Base-by-base conservation (phyloP, 208 protist species). In the Leishmania lainsoni region DNA sequence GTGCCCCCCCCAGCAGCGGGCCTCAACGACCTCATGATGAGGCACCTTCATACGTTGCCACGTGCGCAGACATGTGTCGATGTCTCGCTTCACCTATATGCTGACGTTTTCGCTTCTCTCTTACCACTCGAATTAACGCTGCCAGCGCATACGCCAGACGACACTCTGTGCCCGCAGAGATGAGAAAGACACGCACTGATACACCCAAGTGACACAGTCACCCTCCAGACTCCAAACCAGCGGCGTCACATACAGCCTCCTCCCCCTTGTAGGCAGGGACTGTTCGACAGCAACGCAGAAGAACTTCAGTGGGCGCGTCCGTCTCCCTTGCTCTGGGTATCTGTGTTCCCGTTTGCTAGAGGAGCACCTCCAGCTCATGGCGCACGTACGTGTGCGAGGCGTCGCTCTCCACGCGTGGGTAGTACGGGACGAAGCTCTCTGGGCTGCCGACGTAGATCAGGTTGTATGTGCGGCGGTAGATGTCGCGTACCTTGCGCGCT, bases 391-490 rank as follows among this genome's bases (percentile, higher is more conserved):
- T 90, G 78, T 93, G 93, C 14, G 72, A 78, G 35, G 74, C 81
- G 58, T 87, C 84, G 63, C 95, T 87, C 20, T 84, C 79, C 22
- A 99, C 63, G 35, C 87, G 85, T n/a, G 99, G 98, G 85, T 99
- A 99, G 70, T 87, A 91, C 20, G 98, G 94, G 17, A 99, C 91
- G 3, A 99, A 83, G 17, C 92, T 90, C 74, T 99, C 98, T 80
- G 99, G 98, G n/a, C 90, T 92, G 59, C 95, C 94, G 42, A 99
- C 95, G 87, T 99, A 99, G 39, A 99, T 79, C 81, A 97, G 99
- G 92, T 99, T 99, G 91, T 99, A 99, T n/a, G 99, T 96, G 81
- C 99, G 98, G 90, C 99, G 99, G 92, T 99, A 99, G 66, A 99
- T 96, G 71, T 99, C 98, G 54, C 99, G 97, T 32, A 99, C 99